Evolutionary conservation across 2,329 filamentous ascomycete genomes (phyloP), one percentile per base, ranked within the genome.

Genomic region (Diplocarpon mali): DNA sequence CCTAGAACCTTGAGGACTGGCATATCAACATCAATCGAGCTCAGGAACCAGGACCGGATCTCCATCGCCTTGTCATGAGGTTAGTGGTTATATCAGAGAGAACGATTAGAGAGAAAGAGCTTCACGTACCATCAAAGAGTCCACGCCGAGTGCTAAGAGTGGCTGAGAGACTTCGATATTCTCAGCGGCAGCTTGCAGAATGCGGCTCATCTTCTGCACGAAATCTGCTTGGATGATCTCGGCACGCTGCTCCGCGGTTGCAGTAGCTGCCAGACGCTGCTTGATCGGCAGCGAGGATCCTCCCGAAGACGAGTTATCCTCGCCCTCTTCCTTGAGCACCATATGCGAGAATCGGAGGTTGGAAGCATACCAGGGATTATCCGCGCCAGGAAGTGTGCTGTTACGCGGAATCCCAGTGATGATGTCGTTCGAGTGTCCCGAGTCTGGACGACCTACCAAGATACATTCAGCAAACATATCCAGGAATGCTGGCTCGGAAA

Each of bases 31-130:
- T 67, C 51, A 0, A 73, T 38, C 31, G 68, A 58, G 44, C 69
- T 69, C 13, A 66, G 35, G 48, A 73, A 69, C 71, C 71, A 75
- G 1, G 63, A 53, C 1, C 70, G 31, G n/a, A 53, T 44, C n/a
- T 52, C 49, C 29, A 52, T 50, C 11, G 51, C 44, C 20, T 24
- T 24, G 3, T 24, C 20, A 24, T 24, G 20, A 7, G 7, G 20
- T 24, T 24, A 24, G 20, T 24, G 7, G 20, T 24, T 24, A 7
- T 24, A 24, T 24, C 7, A 24, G 20, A 24, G 20, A 7, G 7
- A 7, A 24, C 7, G 20, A 24, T 24, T 24, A 7, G 20, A 24
- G n/a, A 24, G 20, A 24, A 24, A 24, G 7, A 24, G 20, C 20
- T 24, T 24, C 20, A 24, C 20, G 20, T 24, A 24, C 20, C 27